phyloP scores from a whole-genome alignment of 164 flowering plant genomes.

The Nymphaea colorata region DNA sequence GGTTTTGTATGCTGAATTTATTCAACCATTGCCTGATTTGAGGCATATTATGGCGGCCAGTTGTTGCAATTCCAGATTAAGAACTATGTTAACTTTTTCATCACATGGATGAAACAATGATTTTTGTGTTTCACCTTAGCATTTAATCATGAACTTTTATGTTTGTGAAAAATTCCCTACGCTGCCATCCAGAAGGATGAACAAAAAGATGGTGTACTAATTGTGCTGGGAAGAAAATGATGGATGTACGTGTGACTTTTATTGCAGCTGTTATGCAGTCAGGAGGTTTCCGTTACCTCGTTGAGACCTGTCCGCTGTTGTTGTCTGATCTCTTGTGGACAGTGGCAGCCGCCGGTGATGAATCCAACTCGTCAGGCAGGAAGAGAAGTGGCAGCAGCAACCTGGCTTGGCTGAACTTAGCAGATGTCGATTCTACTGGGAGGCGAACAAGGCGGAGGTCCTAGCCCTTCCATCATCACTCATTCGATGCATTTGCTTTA shows the following conservation, averaged over 20 bases:
- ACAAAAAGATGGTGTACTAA: neutral
- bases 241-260: neutral
- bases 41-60: too few species aligned
- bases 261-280: conserved; percentile 65
- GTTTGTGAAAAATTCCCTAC: too few species aligned
- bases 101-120: too few species aligned
- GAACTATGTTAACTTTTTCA: too few species aligned
- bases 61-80: too few species aligned
- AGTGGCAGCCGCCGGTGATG: conserved; percentile 48
- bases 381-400: conserved; percentile 58
- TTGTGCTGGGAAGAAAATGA: neutral
- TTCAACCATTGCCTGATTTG: too few species aligned
- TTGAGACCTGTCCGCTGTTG: conserved; percentile 54
- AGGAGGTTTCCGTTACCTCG: conserved; percentile 61
- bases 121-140: too few species aligned
- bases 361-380: conserved; percentile 25
- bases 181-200: neutral
- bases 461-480: neutral
- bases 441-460: conserved; percentile 55
- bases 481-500: neutral
- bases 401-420: conserved; percentile 27
- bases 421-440: conserved; percentile 30
- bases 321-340: conserved; percentile 57
- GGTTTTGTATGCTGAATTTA: too few species aligned
- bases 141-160: too few species aligned